Conservation (phyloP, 805 yeast species). For the Starmerella vaccinii region DNA sequence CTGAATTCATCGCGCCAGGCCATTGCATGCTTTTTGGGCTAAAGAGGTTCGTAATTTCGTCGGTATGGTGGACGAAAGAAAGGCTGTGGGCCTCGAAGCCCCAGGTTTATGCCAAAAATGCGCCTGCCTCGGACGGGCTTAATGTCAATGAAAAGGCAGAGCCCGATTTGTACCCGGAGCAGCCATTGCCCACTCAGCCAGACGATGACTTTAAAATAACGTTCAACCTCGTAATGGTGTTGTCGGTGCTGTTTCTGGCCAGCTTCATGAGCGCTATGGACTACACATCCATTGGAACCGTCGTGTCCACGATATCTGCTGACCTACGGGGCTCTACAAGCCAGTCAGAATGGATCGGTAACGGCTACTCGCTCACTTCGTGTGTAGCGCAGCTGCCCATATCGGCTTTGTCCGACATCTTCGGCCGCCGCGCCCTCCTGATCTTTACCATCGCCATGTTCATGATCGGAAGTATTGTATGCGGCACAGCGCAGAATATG, state of each 20-base stretch:
- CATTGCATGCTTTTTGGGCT: background rate
- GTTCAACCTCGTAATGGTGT: background rate
- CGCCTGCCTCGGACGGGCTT: background rate
- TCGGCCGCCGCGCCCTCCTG: conserved; percentile 40
- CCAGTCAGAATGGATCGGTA: conserved; percentile 29
- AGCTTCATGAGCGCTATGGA: conserved; percentile 19
- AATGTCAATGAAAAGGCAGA: background rate
- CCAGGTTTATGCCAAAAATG: background rate
- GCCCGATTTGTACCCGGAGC: background rate
- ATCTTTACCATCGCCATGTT: conserved; percentile 43
- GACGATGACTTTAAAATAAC: conserved; percentile 14
- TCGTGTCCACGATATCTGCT: conserved; percentile 17
- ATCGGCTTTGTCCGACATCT: conserved; percentile 25
- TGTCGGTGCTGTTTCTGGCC: conserved; percentile 8
- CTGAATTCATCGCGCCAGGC: background rate
- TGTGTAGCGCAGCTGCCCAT: conserved; percentile 23
- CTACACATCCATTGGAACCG: conserved; percentile 22
- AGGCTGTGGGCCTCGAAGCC: conserved; percentile 4
- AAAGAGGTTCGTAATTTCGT: background rate
- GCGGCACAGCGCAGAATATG: conserved; percentile 47
- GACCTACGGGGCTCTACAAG: conserved; percentile 25
- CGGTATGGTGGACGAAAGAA: background rate
- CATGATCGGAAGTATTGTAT: conserved; percentile 51
- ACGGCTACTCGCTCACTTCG: conserved; percentile 26
- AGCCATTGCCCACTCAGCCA: background rate